Evolutionary conservation across 176 grass and related monocot genomes (phyloP), one percentile per base, ranked within the genome.

Genomic region (Carex myosuroides): DNA sequence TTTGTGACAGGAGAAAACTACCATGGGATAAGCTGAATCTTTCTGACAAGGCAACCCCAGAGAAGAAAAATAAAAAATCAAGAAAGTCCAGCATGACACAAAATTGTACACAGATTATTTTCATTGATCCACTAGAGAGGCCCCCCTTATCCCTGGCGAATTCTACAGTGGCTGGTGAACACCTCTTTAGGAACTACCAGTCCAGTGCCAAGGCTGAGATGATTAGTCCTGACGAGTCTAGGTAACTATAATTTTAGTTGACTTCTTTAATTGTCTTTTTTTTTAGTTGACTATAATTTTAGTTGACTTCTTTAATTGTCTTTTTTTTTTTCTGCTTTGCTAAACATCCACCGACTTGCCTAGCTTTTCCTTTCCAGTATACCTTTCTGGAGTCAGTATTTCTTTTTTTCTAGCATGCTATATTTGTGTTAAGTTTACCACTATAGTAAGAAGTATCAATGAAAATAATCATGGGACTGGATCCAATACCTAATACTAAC

Each of bases 61-160:
- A 79, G 63, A 85, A 90, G 53, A 86, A 87, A 52, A 91, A 87
- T 71, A 73, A 89, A 83, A 92, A 84, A 64, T 65, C 52, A 48
- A 93, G 89, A 74, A 90, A 73, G 56, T 12, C 69, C 50, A 64
- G 76, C 50, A 55, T 76, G 48, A 48, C 61, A 41, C 39, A 46
- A 54, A 82, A 64, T 82, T 50, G 63, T 64, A 67, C 29, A 46
- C 41, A 26, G 26, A 26, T 24, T 24, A 24, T 24, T 24, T 24
- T 24, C 24, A 24, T 24, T 24, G 24, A 24, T 24, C 24, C 24
- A 24, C 24, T 24, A 24, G 48, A 76, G 22, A 8, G 48, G 13
- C 3, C 72, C 48, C 13, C 72, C 24, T 55, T 76, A 29, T 32
- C 72, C 48, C 42, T 48, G 39, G 14, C 13, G 53, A 53, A 82